Evolutionary conservation across 192 early-diverging fungal species (phyloP).

Genomic region (Ramicandelaber brevisporus): DNA sequence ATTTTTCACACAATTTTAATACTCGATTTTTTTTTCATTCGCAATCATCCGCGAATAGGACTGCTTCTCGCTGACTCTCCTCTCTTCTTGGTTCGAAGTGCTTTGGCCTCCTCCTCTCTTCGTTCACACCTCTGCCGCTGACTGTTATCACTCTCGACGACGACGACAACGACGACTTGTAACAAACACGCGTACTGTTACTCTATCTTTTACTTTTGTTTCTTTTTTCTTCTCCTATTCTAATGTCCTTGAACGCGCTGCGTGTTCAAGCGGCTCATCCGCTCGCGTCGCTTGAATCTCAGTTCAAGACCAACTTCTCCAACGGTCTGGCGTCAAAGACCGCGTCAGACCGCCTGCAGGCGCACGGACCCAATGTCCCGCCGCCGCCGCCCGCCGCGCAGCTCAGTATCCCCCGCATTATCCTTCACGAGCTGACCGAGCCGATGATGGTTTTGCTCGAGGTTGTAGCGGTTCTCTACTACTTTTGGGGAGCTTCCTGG

Average conservation of each 20-base stretch:
- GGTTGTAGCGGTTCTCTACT: conserved; percentile 8
- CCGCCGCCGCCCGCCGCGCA: conserved; percentile 4
- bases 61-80: too few species aligned
- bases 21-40: too few species aligned
- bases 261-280: conserved; percentile 10
- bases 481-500: conserved; percentile 13
- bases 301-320: conserved; percentile 12
- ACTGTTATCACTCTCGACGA: not conserved
- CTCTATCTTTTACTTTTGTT: not conserved
- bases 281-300: conserved; percentile 8
- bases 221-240: not conserved
- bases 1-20: too few species aligned
- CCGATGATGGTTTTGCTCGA: conserved; percentile 12
- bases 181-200: not conserved
- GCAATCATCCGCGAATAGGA: too few species aligned
- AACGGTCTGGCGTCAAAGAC: conserved; percentile 7
- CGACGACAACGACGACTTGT: not conserved
- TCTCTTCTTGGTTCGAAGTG: too few species aligned
- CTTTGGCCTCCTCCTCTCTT: too few species aligned
- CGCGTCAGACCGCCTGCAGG: conserved; percentile 6
- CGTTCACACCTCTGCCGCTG: too few species aligned
- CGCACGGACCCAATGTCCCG: conserved; percentile 11
- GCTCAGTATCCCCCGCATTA: conserved; percentile 3
- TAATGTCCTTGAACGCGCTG: conserved; percentile 2
- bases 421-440: conserved; percentile 5